phyloP scores from a whole-genome alignment of 2,329 filamentous ascomycete species.

The Stromatinia cepivora region DNA sequence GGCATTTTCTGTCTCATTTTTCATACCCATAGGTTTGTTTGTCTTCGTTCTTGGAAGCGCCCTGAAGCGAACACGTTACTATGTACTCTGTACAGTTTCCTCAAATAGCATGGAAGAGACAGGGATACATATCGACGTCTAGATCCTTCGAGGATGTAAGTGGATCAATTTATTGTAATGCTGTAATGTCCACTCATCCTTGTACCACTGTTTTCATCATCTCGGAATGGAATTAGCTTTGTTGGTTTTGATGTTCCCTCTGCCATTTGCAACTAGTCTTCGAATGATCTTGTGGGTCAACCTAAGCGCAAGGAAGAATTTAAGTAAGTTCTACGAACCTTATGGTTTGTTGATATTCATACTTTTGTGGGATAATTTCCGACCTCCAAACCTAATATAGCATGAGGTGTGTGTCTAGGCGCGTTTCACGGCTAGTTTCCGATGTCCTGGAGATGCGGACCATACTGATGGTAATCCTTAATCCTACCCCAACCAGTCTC shows the following conservation, averaged over 20 bases:
- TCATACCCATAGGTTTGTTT: not conserved
- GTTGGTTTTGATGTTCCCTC: not conserved
- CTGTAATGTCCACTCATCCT: slow-evolving; percentile 11
- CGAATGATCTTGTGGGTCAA: not conserved
- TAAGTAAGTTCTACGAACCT: not conserved
- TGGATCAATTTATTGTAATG: slow-evolving; percentile 8
- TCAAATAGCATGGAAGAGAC: not conserved
- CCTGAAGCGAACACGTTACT: slow-evolving; percentile 1
- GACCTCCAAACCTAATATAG: not conserved
- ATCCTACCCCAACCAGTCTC: not conserved
- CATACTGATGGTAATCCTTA: slow-evolving; percentile 12
- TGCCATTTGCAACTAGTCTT: not conserved
- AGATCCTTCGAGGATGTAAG: slow-evolving; percentile 10
- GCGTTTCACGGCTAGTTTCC: slow-evolving; percentile 12
- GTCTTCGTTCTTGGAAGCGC: not conserved
- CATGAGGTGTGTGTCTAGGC: not conserved
- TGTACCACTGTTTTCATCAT: not conserved
- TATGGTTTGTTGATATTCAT: not conserved
- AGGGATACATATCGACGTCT: slow-evolving; percentile 5
- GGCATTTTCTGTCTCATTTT: not conserved
- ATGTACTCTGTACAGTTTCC: not conserved
- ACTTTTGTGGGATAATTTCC: not conserved
- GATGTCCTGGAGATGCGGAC: slow-evolving; percentile 10
- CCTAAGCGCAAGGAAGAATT: slow-evolving; percentile 4
- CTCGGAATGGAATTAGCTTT: not conserved